Conservation (phyloP, 2,329 filamentous ascomycete genomes). For the Diaporthe amygdali region DNA sequence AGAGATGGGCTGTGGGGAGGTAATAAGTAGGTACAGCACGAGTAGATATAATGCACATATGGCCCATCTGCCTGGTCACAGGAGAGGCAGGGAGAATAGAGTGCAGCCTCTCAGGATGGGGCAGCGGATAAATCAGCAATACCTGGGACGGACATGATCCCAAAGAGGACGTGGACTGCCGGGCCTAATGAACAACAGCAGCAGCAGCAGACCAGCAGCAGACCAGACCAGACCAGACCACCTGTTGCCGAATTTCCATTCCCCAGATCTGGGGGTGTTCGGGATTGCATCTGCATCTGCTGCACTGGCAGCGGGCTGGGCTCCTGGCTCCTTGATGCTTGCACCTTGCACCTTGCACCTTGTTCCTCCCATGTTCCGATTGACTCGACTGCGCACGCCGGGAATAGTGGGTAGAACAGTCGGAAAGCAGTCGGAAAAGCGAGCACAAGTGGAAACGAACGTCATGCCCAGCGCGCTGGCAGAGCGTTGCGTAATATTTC, state of each 20-base stretch:
- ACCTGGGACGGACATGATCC: not conserved
- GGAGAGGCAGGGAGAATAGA: not conserved
- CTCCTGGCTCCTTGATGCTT: not conserved
- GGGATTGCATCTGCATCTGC: not conserved
- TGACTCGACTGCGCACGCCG: not conserved
- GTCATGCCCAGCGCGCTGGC: conserved; percentile 9
- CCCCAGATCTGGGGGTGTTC: conserved; percentile 10
- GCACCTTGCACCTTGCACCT: not conserved
- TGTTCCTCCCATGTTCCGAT: not conserved
- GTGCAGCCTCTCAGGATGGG: not conserved
- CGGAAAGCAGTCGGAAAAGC: no score
- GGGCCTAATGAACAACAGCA: not conserved
- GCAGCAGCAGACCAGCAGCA: not conserved
- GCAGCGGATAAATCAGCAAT: conserved; percentile 1
- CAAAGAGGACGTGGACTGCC: conserved; percentile 10
- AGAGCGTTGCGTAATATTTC: conserved; percentile 9
- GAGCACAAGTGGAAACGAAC: conserved; percentile 1
- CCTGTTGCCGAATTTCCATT: not conserved
- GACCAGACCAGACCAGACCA: no score
- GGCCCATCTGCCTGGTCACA: not conserved
- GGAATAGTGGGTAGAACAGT: not conserved
- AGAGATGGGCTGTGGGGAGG: not conserved
- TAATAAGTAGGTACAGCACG: not conserved
- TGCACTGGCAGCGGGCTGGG: not conserved
- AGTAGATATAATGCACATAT: conserved; percentile 8